Conservation (phyloP, 768 basidiomycete genomes). For the Phanerochaete sordida region DNA sequence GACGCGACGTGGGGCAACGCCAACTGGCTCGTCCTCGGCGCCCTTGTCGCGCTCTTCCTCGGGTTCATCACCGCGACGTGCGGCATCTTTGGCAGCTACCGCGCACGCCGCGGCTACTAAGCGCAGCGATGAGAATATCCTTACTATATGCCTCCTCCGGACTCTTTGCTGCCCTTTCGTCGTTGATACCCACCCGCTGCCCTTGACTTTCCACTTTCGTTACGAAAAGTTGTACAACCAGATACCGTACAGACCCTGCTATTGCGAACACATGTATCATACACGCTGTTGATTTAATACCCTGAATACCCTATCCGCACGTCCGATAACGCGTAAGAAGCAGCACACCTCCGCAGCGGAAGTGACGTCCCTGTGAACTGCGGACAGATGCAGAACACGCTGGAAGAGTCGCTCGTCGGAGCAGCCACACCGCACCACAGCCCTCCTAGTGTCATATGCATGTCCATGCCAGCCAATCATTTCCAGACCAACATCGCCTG, state of each 20-base stretch:
- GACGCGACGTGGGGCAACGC: conserved; percentile 70
- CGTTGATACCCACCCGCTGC: neutral
- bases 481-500: neutral
- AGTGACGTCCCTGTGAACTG: neutral
- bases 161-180: too few species aligned
- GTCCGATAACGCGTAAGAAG: too few species aligned
- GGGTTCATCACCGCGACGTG: conserved; percentile 64
- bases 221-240: neutral
- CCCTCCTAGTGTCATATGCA: too few species aligned
- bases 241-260: neutral
- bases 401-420: neutral
- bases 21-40: conserved; percentile 78
- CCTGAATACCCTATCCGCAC: too few species aligned
- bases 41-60: conserved; percentile 60
- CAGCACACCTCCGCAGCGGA: too few species aligned
- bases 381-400: neutral
- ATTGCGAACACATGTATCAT: neutral
- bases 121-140: neutral
- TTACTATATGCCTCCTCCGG: neutral
- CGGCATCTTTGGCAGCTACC: conserved; percentile 67
- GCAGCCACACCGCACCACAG: neutral
- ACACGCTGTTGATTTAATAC: neutral
- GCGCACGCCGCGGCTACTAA: conserved; percentile 27
- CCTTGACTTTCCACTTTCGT: neutral
- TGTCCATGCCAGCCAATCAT: neutral